Evolutionary conservation across 1,284 basidiomycete genomes (phyloP), one percentile per base, ranked within the genome.

Genomic region (Fomitopsis betulina): DNA sequence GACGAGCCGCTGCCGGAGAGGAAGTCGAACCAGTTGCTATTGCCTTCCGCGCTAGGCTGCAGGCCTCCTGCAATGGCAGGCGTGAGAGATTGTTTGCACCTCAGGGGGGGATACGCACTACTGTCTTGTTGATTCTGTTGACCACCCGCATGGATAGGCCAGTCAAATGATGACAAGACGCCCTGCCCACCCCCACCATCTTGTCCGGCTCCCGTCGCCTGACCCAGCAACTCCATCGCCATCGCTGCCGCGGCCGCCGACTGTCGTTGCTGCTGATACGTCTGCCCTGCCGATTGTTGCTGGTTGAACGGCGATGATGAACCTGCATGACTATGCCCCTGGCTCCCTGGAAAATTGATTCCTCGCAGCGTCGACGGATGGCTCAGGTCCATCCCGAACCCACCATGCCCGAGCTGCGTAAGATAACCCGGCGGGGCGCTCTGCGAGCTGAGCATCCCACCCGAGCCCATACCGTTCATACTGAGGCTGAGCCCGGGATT

Each of bases 1-100:
- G 50, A 53, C 8, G n/a, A 42, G 49, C 47, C 59, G 30, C 40
- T 17, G 25, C 47, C 60, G 51, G 63, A 60, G 56, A 69, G 59
- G 60, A 69, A 63, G 65, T 69, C 67, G 60, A 69, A 65, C 67
- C 67, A 69, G 59, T 65, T 66, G 58, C 35, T 59, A 39, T 57
- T 56, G 30, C 57, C 33, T 0, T 51, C 32, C 32, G 60, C 30
- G 53, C 7, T 19, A 3, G 51, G 17, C 33, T 51, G 33, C 27
- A 19, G 61, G 54, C 40, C 56, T 47, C 30, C 54, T 58, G 38
- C 55, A 35, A 12, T 55, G 58, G 59, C 61, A 13, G n/a, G 7
- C 17, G 15, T 21, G 39, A 42, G 39, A 7, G 6, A 4, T 19
- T 19, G 23, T 45, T 8, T 23, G 23, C 32, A 53, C 17, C 23